Evolutionary conservation across 306 rosid genomes (phyloP), one percentile per base, ranked within the genome.

Genomic region (Dryas octopetala): DNA sequence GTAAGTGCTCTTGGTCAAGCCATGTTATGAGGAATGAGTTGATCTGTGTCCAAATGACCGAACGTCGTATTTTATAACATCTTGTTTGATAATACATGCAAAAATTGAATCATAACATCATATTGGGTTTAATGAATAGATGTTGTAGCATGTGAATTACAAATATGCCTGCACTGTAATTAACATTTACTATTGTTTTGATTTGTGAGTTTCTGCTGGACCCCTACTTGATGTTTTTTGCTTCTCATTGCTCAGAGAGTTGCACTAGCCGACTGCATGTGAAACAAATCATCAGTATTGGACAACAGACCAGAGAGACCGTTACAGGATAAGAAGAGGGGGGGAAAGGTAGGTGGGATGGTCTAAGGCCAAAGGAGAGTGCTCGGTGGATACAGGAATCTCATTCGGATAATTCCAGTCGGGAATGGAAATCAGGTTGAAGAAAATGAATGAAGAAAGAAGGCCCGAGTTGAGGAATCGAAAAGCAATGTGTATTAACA

Each of bases 171-270:
- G 73, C 19, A 28, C 19, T 51, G 2, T 53, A 16, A 52, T n/a
- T 15, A 13, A 52, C 57, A 52, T 15, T 57, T 55, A 4, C 43
- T 12, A 13, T 8, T 23, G 10, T 53, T n/a, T n/a, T 5, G 41
- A 12, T 46, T 50, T 62, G 1, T 40, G 9, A 66, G 14, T 46
- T 74, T 80, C 23, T 73, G 66, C 16, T 64, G 14, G 12, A 9
- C 9, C 76, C 76, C 6, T 19, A 46, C 32, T 7, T 45, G 57
- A 46, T 59, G 51, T 50, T 8, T 63, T 60, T 58, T 45, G 54
- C 38, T 50, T 74, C 68, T 62, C 44, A 46, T 66, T 76, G 12
- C 55, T 26, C 90, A 89, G 91, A 82, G 80, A 66, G 83, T 60
- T 78, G 81, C 47, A 19, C 79, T 55, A 59, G 84, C 80, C 59